Percentiles rank a stretch among this genome's conserved stretches.
Conservation (phyloP, 768 basidiomycete genomes). For the Phylloporus arenicola region DNA sequence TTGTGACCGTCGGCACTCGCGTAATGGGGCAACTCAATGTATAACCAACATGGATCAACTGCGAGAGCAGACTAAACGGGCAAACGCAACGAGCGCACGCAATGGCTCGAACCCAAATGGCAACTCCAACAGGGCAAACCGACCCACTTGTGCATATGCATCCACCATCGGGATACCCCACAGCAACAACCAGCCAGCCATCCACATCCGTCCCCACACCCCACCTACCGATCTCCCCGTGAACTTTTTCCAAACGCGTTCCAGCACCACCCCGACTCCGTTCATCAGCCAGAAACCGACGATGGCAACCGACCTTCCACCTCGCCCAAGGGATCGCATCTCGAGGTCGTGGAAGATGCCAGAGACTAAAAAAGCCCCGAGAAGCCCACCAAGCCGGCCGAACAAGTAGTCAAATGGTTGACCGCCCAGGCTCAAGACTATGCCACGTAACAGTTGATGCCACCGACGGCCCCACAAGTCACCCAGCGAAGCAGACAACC, state of each 20-base stretch:
- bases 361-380: slow-evolving; percentile 57
- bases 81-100: slow-evolving; percentile 31
- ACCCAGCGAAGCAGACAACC: slow-evolving; percentile 48
- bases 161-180: slow-evolving; percentile 50
- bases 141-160: slow-evolving; percentile 22
- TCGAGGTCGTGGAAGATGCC: slow-evolving; percentile 53
- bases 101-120: slow-evolving; percentile 9
- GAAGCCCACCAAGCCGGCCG: slow-evolving; percentile 45
- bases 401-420: slow-evolving; percentile 39
- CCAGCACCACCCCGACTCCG: slow-evolving; percentile 46
- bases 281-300: slow-evolving; percentile 52
- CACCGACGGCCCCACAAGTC: slow-evolving; percentile 61
- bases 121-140: slow-evolving; percentile 4
- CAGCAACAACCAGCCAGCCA: slow-evolving; percentile 41
- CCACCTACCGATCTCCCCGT: slow-evolving; percentile 45
- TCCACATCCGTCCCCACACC: slow-evolving; percentile 47
- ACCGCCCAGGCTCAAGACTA: slow-evolving; percentile 48
- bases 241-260: slow-evolving; percentile 39
- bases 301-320: slow-evolving; percentile 38
- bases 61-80: background rate
- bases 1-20: too few relatives aligned
- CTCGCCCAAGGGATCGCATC: slow-evolving; percentile 50
- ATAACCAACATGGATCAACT: too few relatives aligned
- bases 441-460: slow-evolving; percentile 62
- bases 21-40: too few relatives aligned